Conservation (phyloP, 2,329 filamentous ascomycete species). For the Passalora sequoiae region DNA sequence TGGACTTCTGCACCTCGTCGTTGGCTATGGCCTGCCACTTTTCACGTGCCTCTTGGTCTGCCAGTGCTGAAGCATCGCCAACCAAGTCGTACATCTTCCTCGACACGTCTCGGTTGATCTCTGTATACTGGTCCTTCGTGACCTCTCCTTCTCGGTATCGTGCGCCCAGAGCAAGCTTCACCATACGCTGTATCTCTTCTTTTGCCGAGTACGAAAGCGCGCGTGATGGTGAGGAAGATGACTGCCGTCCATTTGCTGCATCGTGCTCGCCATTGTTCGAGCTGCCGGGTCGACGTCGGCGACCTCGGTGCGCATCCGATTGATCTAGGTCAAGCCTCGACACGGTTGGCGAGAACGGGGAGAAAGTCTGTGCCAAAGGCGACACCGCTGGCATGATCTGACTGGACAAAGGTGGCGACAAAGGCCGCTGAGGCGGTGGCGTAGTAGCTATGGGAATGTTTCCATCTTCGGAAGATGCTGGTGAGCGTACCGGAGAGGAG, state of each 20-base stretch:
- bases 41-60: conserved; percentile 59
- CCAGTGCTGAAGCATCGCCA: conserved; percentile 49
- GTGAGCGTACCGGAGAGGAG: conserved; percentile 64
- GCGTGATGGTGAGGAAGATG: conserved; percentile 30
- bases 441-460: conserved; percentile 64
- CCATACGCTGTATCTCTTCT: conserved; percentile 81
- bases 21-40: conserved; percentile 72
- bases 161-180: conserved; percentile 74
- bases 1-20: conserved; percentile 71
- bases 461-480: conserved; percentile 58
- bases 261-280: conserved; percentile 24
- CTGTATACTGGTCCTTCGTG: conserved; percentile 83
- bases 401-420: conserved; percentile 65
- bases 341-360: conserved; percentile 54
- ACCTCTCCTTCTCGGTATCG: conserved; percentile 75
- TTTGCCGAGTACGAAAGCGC: conserved; percentile 76
- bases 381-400: conserved; percentile 70
- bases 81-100: conserved; percentile 74
- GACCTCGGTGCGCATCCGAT: conserved; percentile 11
- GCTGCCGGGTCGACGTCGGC: conserved; percentile 18
- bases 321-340: conserved; percentile 19
- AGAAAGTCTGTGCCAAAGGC: conserved; percentile 60
- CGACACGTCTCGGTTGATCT: conserved; percentile 85
- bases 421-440: conserved; percentile 61
- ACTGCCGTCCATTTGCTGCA: conserved; percentile 21